Evolutionary conservation across 2,329 filamentous ascomycete genomes (phyloP), one percentile per base, ranked within the genome.

Genomic region (Aspergillus sclerotialis): DNA sequence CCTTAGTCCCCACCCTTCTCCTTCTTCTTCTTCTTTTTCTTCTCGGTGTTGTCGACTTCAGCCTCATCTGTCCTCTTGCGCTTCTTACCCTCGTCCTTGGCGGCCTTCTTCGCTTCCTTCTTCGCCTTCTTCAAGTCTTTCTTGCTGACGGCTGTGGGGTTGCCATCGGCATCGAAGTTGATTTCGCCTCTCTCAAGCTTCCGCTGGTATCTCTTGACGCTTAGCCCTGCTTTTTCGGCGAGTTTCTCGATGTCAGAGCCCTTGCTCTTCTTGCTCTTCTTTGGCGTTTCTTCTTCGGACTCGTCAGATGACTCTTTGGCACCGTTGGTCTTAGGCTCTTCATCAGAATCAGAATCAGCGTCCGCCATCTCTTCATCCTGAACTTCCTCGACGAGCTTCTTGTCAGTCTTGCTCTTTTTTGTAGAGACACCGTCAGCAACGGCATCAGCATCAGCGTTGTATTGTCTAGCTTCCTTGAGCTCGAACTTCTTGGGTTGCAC

Each of bases 401-500:
- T 23, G 19, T 23, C 19, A n/a, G n/a, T n/a, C n/a, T n/a, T n/a
- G 19, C 19, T 10, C 19, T 23, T 23, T 10, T 23, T 23, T 6
- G 66, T 59, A 10, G 76, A 72, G 48, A 82, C 81, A 50, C 85
- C 76, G 30, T 76, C 78, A 40, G 72, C 72, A 32, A 95, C 69
- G 44, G 88, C 90, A 63, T 98, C 92, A 35, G 87, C 92, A 57
- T 96, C 89, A 31, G 78, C 75, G 63, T 96, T 96, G 74, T 98
- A 98, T 65, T 90, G 92, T 58, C 86, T 77, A 8, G 84, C 84
- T 63, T 95, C 87, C 68, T 93, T 94, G 55, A 98, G 73, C 44
- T 89, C 84, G 42, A 63, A 69, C 66, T 94, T 94, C 51, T 80
- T 78, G 37, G 80, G 76, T 48, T 75, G 68, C 25, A 67, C 66